These are phyloP conservation scores for Pneumocystis canis DNA, from an alignment of 1,139 yeast species.

Conservation along the genomic window DNA sequence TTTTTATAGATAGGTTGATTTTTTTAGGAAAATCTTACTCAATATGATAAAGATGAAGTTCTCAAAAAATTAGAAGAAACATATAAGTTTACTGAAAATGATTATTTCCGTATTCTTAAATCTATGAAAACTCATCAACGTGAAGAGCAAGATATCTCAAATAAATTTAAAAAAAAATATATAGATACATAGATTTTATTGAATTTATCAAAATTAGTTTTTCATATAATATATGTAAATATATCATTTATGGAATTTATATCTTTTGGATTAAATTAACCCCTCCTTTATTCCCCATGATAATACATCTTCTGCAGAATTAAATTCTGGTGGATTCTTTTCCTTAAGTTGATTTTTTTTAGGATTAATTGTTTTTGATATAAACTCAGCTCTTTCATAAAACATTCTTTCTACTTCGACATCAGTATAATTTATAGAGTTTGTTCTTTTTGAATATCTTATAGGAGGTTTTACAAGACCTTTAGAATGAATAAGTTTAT, in stretches of 20 bases:
- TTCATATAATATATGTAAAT: background rate
- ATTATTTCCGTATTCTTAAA: constrained; percentile 44
- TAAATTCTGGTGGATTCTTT: background rate
- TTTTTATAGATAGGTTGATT: background rate
- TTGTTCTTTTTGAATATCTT: constrained; percentile 1
- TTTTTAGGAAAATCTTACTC: constrained; percentile 49
- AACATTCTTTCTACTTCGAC: constrained; percentile 7
- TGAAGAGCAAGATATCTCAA: constrained; percentile 12
- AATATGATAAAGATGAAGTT: constrained; percentile 46
- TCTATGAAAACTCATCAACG: constrained; percentile 20
- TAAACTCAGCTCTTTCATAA: background rate
- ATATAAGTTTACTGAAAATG: constrained; percentile 50
- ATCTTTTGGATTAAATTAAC: background rate
- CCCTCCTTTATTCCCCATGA: background rate
- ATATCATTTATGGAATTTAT: background rate
- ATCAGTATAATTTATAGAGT: constrained; percentile 1
- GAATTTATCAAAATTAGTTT: background rate
- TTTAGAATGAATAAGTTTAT: constrained; percentile 30
- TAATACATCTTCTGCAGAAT: background rate
- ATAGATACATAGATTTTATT: background rate
- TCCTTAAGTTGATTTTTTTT: constrained; percentile 1
- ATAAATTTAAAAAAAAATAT: background rate
- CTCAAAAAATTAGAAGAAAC: constrained; percentile 65
- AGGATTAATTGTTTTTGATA: constrained; percentile 10
- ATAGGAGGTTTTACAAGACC: constrained; percentile 18